These are phyloP conservation scores for Penicillium psychrofluorescens DNA, from an alignment of 495 filamentous ascomycete genomes.

Conservation along the genomic window DNA sequence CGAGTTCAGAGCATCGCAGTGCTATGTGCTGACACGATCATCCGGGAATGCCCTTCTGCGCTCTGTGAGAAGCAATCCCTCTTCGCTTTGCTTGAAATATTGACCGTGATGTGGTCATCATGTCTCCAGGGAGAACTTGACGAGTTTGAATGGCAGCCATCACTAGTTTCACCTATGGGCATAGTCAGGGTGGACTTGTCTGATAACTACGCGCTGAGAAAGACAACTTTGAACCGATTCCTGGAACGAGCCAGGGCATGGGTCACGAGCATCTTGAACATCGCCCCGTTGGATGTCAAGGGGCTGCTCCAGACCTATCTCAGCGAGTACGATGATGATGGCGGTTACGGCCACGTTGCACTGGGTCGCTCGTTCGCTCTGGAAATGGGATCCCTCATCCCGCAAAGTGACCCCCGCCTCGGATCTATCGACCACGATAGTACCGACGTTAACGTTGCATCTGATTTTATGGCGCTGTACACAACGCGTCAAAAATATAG, in stretches of 20 bases:
- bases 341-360: slow-evolving; percentile 79
- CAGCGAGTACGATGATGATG: slow-evolving; percentile 85
- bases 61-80: slow-evolving; percentile 84
- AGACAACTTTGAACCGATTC: slow-evolving; percentile 68
- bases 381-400: slow-evolving; percentile 84
- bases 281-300: slow-evolving; percentile 91
- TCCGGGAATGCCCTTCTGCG: slow-evolving; percentile 75
- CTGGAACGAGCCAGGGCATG: slow-evolving; percentile 70
- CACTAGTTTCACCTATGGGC: slow-evolving; percentile 65
- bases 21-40: slow-evolving; percentile 74
- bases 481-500: slow-evolving; percentile 94
- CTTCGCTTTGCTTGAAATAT: slow-evolving; percentile 83
- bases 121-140: slow-evolving; percentile 92
- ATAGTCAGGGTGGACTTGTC: slow-evolving; percentile 80
- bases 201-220: slow-evolving; percentile 76
- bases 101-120: slow-evolving; percentile 89
- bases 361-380: slow-evolving; percentile 92
- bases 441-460: slow-evolving; percentile 76
- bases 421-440: slow-evolving; percentile 67
- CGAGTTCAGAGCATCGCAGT: slow-evolving; percentile 80
- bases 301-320: slow-evolving; percentile 91
- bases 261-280: slow-evolving; percentile 70
- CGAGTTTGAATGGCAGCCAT: slow-evolving; percentile 79
- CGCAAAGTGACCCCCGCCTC: slow-evolving; percentile 79
- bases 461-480: slow-evolving; percentile 93